Conservation (phyloP, 257 asterid species). For the Cordia subcordata region DNA sequence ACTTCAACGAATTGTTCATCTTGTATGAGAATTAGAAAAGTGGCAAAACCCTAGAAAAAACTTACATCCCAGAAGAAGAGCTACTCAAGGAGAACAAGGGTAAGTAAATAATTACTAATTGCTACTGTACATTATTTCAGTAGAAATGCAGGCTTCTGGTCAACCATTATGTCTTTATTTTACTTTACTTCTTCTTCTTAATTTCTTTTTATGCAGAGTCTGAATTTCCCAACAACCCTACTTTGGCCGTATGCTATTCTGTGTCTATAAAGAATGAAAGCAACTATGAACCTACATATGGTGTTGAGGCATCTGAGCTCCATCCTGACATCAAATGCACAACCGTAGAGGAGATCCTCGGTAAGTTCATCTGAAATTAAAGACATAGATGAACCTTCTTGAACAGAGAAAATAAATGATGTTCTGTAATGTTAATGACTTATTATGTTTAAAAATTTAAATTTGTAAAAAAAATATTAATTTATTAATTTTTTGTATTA, state of each 20-base stretch:
- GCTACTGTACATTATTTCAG: no score
- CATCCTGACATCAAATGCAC: slow-evolving; percentile 18
- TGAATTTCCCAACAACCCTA: neutral
- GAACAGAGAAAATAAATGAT: no score
- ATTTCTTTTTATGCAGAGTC: slow-evolving; percentile 8
- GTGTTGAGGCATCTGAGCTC: slow-evolving; percentile 19
- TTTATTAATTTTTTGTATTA: no score
- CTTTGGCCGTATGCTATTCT: slow-evolving; percentile 5
- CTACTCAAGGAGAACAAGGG: slow-evolving; percentile 19
- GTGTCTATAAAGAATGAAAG: slow-evolving; percentile 6
- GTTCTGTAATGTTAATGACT: no score
- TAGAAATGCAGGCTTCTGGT: no score
- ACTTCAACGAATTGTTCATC: slow-evolving; percentile 15
- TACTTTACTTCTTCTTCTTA: no score
- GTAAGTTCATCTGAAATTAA: no score
- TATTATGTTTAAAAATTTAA: no score
- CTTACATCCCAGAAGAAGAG: slow-evolving; percentile 14
- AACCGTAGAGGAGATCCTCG: slow-evolving; percentile 7
- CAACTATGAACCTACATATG: slow-evolving; percentile 8
- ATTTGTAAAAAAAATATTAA: no score
- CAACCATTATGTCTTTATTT: no score
- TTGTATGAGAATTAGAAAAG: slow-evolving; percentile 25
- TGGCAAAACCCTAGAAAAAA: slow-evolving; percentile 16
- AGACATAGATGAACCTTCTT: no score
- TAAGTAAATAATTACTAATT: no score